Percentiles rank a stretch among this genome's conserved stretches.
These are phyloP conservation scores for Gossypium bickii DNA, from an alignment of 345 rosid genomes.

Conservation along the genomic window DNA sequence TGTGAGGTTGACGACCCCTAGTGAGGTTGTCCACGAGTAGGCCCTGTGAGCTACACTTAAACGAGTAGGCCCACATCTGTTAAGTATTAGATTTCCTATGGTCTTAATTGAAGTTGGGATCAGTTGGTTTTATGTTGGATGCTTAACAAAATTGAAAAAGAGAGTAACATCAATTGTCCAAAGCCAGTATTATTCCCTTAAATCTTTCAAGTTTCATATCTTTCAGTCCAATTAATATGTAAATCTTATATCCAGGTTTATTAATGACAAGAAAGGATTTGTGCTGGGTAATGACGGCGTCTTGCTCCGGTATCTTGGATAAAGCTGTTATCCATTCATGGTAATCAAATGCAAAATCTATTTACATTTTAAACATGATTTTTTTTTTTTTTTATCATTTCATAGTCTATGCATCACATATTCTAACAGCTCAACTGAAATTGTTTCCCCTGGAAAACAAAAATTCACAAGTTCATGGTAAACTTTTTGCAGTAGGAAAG, in stretches of 20 bases:
- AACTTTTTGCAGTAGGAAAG: not conserved
- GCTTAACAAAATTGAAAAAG: not conserved
- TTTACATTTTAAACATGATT: not conserved
- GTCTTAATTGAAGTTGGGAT: too few relatives aligned
- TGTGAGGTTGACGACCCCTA: too few relatives aligned
- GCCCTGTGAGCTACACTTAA: too few relatives aligned
- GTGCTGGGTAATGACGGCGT: constrained; percentile 90
- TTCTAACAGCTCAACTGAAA: not conserved
- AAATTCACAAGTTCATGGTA: not conserved
- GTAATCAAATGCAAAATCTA: constrained; percentile 14
- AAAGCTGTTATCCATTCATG: constrained; percentile 18
- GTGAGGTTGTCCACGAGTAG: too few relatives aligned
- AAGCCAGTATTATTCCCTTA: not conserved
- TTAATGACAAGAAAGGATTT: constrained; percentile 67
- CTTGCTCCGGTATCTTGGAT: constrained; percentile 92
- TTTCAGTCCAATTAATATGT: constrained; percentile 3
- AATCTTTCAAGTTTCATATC: not conserved
- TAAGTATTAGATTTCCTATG: too few relatives aligned
- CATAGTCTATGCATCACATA: not conserved
- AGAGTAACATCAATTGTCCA: not conserved
- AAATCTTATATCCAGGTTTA: constrained; percentile 47
- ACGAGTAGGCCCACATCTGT: too few relatives aligned
- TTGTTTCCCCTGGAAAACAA: not conserved
- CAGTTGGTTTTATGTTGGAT: too few relatives aligned
- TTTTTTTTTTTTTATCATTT: not conserved